These are phyloP conservation scores for Colletotrichum agaves DNA, from an alignment of 2,329 filamentous ascomycete genomes.

Conservation along the genomic window DNA sequence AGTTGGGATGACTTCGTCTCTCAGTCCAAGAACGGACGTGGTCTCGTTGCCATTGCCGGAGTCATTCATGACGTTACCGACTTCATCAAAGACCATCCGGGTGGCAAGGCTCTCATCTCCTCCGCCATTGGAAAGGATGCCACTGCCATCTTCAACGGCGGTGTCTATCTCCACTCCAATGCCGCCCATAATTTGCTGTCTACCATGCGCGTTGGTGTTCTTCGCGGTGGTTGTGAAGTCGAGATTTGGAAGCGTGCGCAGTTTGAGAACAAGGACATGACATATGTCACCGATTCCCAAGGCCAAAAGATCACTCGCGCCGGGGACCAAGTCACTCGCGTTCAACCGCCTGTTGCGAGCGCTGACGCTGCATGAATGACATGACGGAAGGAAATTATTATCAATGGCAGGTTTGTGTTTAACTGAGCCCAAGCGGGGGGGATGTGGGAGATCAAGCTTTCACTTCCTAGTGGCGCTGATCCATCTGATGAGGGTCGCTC, in stretches of 20 bases:
- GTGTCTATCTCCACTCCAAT: conserved; percentile 90
- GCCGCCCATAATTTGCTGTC: conserved; percentile 89
- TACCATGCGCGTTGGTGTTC: conserved; percentile 88
- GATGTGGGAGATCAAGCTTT: conserved; percentile 10
- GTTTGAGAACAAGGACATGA: conserved; percentile 84
- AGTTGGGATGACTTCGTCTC: conserved; percentile 88
- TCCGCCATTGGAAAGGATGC: conserved; percentile 88
- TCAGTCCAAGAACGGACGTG: conserved; percentile 80
- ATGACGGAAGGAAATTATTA: conserved; percentile 21
- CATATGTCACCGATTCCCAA: conserved; percentile 81
- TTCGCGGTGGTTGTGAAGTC: conserved; percentile 87
- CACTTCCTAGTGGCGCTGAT: neutral
- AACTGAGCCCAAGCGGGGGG: neutral
- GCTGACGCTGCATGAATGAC: conserved; percentile 79
- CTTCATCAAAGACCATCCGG: conserved; percentile 91
- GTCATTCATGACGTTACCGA: conserved; percentile 86
- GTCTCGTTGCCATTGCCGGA: conserved; percentile 81
- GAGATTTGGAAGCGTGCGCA: conserved; percentile 93
- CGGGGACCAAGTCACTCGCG: conserved; percentile 85
- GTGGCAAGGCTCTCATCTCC: conserved; percentile 86
- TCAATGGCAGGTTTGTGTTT: conserved; percentile 10
- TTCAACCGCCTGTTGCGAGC: conserved; percentile 80
- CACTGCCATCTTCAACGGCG: conserved; percentile 91
- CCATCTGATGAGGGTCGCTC: neutral
- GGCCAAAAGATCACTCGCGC: conserved; percentile 88